A percentile compares a stretch with the other conserved stretches of the same genome.
phyloP scores from a whole-genome alignment of 345 rosid species.

The Cardamine occulta region DNA sequence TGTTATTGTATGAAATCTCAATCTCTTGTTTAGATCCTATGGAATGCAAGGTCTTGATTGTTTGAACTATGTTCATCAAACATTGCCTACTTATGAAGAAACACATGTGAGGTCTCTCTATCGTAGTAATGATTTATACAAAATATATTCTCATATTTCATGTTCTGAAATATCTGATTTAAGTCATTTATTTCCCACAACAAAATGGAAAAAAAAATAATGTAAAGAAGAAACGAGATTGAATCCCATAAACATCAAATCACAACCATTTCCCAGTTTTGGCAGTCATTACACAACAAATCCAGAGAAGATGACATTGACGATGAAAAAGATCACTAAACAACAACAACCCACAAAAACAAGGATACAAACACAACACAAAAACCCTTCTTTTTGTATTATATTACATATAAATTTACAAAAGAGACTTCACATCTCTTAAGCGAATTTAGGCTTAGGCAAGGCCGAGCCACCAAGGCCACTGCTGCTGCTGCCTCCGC shows the following conservation, averaged over 20 bases:
- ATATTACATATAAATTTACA: slow-evolving; percentile 41
- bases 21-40: neutral
- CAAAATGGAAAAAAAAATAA: neutral
- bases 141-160: neutral
- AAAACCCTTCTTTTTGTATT: slow-evolving; percentile 30
- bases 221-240: slow-evolving; percentile 1
- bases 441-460: slow-evolving; percentile 50
- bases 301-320: slow-evolving; percentile 35
- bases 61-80: neutral
- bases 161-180: neutral
- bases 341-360: slow-evolving; percentile 40
- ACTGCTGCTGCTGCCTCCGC: slow-evolving; percentile 26
- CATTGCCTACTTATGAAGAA: neutral
- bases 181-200: neutral
- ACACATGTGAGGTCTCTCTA: neutral
- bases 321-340: slow-evolving; percentile 37
- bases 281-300: slow-evolving; percentile 42
- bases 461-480: slow-evolving; percentile 75
- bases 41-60: neutral
- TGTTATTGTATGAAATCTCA: slow-evolving; percentile 1
- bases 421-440: slow-evolving; percentile 43
- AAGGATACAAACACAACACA: slow-evolving; percentile 38
- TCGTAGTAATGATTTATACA: neutral
- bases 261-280: slow-evolving; percentile 36
- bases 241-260: slow-evolving; percentile 38